Evolutionary conservation across 148 eudicot species (phyloP).

Genomic region (Agrostemma githago): DNA sequence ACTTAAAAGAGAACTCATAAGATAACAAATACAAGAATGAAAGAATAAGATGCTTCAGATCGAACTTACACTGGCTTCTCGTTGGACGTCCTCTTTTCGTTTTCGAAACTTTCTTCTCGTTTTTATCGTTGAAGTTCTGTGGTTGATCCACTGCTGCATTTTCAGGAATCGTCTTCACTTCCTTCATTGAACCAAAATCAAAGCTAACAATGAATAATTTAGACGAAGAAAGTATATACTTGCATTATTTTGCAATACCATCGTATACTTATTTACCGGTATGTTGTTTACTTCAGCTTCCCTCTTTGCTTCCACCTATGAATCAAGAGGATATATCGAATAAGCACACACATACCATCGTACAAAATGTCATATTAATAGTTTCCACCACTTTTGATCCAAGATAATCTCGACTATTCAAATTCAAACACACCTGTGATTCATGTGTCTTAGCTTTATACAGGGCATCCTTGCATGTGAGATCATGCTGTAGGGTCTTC

Average conservation of each 20-base stretch:
- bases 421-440: constrained; percentile 32
- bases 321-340: background rate
- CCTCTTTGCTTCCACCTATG: constrained; percentile 5
- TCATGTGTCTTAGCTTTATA: constrained; percentile 42
- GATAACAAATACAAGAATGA: background rate
- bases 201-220: background rate
- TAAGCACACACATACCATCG: background rate
- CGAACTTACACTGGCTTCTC: constrained; percentile 27
- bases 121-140: constrained; percentile 3
- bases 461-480: constrained; percentile 50
- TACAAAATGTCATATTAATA: background rate
- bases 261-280: constrained; percentile 1
- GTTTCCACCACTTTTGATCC: background rate
- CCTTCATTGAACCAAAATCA: constrained; percentile 8
- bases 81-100: constrained; percentile 18
- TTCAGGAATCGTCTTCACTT: constrained; percentile 14
- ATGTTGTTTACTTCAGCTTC: constrained; percentile 7
- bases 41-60: background rate
- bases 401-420: background rate
- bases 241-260: background rate
- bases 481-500: constrained; percentile 54
- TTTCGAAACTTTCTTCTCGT: constrained; percentile 18
- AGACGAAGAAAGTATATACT: background rate
- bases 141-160: constrained; percentile 11
- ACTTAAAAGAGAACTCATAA: background rate